Evolutionary conservation across 805 yeast species (phyloP).

Genomic region (Naumovozyma dairenensis): DNA sequence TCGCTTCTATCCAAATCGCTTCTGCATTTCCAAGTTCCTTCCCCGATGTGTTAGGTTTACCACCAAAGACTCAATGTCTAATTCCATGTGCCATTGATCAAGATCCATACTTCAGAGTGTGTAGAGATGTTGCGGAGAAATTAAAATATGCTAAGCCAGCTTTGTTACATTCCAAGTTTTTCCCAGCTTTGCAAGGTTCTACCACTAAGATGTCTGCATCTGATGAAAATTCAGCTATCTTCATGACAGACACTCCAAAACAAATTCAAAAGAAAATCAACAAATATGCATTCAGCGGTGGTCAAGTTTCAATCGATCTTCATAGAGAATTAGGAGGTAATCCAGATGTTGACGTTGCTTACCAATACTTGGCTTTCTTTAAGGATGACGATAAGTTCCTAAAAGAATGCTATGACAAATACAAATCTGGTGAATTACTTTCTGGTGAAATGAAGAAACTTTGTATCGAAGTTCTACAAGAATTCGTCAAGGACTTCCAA

Average conservation of each 20-base stretch:
- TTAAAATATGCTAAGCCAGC: conserved; percentile 86
- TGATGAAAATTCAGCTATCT: conserved; percentile 81
- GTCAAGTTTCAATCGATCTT: conserved; percentile 76
- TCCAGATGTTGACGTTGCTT: conserved; percentile 92
- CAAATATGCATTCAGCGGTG: conserved; percentile 95
- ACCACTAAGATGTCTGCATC: conserved; percentile 95
- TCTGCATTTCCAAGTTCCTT: conserved; percentile 93
- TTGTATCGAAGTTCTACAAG: conserved; percentile 72
- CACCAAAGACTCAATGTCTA: conserved; percentile 86
- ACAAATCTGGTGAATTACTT: conserved; percentile 70
- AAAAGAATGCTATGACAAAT: conserved; percentile 48
- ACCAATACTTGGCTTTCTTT: conserved; percentile 85
- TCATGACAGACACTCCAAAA: conserved; percentile 89
- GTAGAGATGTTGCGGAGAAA: conserved; percentile 95
- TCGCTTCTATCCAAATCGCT: conserved; percentile 93
- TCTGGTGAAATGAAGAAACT: conserved; percentile 90
- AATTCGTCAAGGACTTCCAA: conserved; percentile 75
- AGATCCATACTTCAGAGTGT: conserved; percentile 95
- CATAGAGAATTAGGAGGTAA: conserved; percentile 87
- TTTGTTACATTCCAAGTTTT: conserved; percentile 84
- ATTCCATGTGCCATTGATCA: conserved; percentile 99
- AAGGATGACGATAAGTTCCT: conserved; percentile 78
- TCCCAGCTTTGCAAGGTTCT: conserved; percentile 97
- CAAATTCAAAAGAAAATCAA: conserved; percentile 90
- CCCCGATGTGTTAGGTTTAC: conserved; percentile 83